A percentile compares a stretch with the other conserved stretches of the same genome.
Conservation (phyloP, 352 stramenopile genomes). For the Phytophthora tentaculata region DNA sequence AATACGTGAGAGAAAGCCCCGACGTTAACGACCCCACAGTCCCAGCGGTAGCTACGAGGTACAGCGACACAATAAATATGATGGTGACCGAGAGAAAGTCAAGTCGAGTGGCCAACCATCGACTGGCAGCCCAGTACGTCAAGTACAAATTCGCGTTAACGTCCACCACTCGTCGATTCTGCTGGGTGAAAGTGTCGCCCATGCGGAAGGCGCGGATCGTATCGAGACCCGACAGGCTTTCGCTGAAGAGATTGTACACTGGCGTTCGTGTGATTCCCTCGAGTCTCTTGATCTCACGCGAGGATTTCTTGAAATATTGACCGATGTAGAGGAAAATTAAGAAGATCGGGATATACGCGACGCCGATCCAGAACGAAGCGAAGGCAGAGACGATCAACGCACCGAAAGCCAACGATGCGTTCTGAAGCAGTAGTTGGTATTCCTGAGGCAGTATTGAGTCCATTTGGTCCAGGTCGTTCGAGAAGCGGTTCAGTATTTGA, state of each 20-base stretch:
- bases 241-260: constrained; percentile 92
- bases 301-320: constrained; percentile 88
- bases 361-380: constrained; percentile 44
- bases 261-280: constrained; percentile 89
- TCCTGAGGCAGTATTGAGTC: constrained; percentile 46
- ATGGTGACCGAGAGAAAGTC: constrained; percentile 82
- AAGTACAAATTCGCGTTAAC: constrained; percentile 55
- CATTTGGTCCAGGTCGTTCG: constrained; percentile 58
- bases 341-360: constrained; percentile 66
- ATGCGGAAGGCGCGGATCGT: constrained; percentile 89
- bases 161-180: constrained; percentile 54
- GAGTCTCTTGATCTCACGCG: constrained; percentile 91
- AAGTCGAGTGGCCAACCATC: constrained; percentile 95
- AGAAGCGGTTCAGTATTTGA: constrained; percentile 63
- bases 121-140: constrained; percentile 60
- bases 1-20: constrained; percentile 50
- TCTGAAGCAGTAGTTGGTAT: constrained; percentile 42
- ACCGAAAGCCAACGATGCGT: constrained; percentile 36
- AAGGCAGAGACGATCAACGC: constrained; percentile 48
- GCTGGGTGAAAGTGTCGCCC: constrained; percentile 33
- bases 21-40: constrained; percentile 39
- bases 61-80: constrained; percentile 88
- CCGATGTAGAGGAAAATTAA: constrained; percentile 56
- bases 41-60: constrained; percentile 66
- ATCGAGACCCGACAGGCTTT: constrained; percentile 91